Evolutionary conservation across 371 early-diverging fungal genomes (phyloP).

Genomic region (Mucor plumbeus): DNA sequence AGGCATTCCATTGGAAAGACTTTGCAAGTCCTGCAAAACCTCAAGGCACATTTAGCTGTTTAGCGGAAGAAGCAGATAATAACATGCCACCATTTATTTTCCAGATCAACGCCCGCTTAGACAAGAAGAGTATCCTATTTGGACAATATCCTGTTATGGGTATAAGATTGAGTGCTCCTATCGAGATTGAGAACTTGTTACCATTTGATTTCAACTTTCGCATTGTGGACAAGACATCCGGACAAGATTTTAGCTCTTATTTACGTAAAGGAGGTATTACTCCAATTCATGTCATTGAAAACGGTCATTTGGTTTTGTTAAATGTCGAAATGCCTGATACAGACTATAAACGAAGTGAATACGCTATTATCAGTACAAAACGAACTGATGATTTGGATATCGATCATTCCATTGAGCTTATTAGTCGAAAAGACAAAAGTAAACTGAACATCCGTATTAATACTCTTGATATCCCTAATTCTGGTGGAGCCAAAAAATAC

Average conservation of each 20-base stretch:
- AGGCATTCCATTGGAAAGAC: slow-evolving; percentile 74
- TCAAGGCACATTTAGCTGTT: slow-evolving; percentile 34
- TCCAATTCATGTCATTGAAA: slow-evolving; percentile 86
- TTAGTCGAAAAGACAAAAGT: slow-evolving; percentile 68
- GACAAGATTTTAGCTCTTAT: slow-evolving; percentile 66
- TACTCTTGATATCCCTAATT: slow-evolving; percentile 61
- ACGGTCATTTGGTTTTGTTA: slow-evolving; percentile 80
- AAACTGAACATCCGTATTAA: slow-evolving; percentile 71
- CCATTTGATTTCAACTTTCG: slow-evolving; percentile 86
- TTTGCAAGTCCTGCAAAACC: slow-evolving; percentile 52
- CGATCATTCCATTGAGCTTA: slow-evolving; percentile 75
- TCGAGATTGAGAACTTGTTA: slow-evolving; percentile 94
- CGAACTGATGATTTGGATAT: slow-evolving; percentile 70
- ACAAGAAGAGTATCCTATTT: slow-evolving; percentile 58
- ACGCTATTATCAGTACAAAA: slow-evolving; percentile 84
- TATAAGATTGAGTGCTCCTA: slow-evolving; percentile 85
- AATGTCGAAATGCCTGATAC: slow-evolving; percentile 77
- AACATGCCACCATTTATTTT: slow-evolving; percentile 75
- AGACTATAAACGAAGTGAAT: slow-evolving; percentile 77
- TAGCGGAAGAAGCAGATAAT: slow-evolving; percentile 43
- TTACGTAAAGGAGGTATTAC: slow-evolving; percentile 76
- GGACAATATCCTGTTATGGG: slow-evolving; percentile 84
- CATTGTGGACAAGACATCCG: slow-evolving; percentile 75
- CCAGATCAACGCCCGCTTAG: slow-evolving; percentile 65
- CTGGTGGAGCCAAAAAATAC: slow-evolving; percentile 72